Evolutionary conservation across 2,329 filamentous ascomycete species (phyloP).

Genomic region (Penicillium sp.): DNA sequence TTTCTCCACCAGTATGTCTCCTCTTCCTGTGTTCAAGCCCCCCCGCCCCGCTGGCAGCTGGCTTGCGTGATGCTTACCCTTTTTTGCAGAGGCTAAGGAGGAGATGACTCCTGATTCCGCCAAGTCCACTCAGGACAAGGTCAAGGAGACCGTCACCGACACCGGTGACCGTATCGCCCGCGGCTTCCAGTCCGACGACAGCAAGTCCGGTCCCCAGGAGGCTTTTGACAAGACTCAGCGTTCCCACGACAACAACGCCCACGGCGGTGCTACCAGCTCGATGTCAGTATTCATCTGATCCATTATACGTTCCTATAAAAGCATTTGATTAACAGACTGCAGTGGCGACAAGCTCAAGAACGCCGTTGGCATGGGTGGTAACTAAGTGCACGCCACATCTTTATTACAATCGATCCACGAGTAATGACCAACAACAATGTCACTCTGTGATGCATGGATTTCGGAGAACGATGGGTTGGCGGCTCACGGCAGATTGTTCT

Average conservation of each 20-base stretch:
- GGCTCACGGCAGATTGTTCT: no score
- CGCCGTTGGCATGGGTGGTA: slow-evolving; percentile 32
- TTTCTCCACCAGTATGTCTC: slow-evolving; percentile 43
- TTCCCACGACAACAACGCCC: slow-evolving; percentile 33
- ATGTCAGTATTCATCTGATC: slow-evolving; percentile 35
- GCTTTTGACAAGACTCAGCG: slow-evolving; percentile 44
- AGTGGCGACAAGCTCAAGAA: slow-evolving; percentile 41
- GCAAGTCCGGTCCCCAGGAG: slow-evolving; percentile 50
- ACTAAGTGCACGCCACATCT: no score
- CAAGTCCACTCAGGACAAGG: slow-evolving; percentile 54
- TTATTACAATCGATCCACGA: no score
- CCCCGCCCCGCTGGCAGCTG: no score
- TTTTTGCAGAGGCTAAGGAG: slow-evolving; percentile 45
- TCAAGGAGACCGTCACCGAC: slow-evolving; percentile 50
- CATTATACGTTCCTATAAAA: no score
- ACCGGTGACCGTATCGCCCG: slow-evolving; percentile 48
- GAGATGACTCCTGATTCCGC: slow-evolving; percentile 50
- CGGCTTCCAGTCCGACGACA: slow-evolving; percentile 44
- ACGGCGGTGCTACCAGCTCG: slow-evolving; percentile 34
- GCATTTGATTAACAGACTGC: slow-evolving; percentile 9
- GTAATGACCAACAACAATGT: no score
- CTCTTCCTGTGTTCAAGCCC: no score
- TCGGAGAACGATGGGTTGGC: no score
- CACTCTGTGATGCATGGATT: no score
- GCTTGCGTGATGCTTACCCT: not conserved